Conservation (phyloP, 768 basidiomycete species). For the Collybia mongolica region DNA sequence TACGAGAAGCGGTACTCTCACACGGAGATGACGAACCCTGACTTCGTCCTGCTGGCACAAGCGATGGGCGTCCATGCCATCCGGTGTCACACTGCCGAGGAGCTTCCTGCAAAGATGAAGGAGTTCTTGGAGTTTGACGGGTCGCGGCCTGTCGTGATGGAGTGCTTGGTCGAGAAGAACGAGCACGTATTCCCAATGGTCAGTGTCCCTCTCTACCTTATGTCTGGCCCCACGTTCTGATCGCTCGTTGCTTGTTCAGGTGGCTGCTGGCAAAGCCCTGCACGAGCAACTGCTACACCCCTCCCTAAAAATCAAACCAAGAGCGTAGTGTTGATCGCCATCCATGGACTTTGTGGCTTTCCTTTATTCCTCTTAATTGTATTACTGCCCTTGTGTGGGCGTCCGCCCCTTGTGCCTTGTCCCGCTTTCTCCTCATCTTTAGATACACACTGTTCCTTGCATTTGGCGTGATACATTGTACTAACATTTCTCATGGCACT, state of each 20-base stretch:
- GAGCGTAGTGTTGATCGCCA: constrained; percentile 4
- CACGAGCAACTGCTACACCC: constrained; percentile 89
- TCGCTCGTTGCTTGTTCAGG: constrained; percentile 37
- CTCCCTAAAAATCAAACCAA: constrained; percentile 15
- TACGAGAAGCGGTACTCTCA: constrained; percentile 97
- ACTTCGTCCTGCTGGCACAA: constrained; percentile 87
- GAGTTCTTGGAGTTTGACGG: constrained; percentile 96
- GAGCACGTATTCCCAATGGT: constrained; percentile 96
- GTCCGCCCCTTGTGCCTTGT: no score
- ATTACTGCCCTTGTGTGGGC: no score
- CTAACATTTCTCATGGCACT: neutral
- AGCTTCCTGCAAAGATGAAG: constrained; percentile 95
- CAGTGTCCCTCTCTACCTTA: constrained; percentile 13
- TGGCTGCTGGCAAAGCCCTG: constrained; percentile 90
- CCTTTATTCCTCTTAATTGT: no score
- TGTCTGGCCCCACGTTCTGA: constrained; percentile 1
- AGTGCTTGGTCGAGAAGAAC: constrained; percentile 80
- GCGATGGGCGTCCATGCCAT: constrained; percentile 94
- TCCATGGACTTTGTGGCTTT: no score
- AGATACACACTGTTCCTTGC: neutral
- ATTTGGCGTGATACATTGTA: neutral
- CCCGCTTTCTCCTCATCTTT: no score
- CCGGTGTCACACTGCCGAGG: constrained; percentile 63
- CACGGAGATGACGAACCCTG: constrained; percentile 92
- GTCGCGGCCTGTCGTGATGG: constrained; percentile 84